Percentiles rank a stretch among this genome's conserved stretches.
Conservation (phyloP, 164 flowering plant genomes). For the Kingdonia uniflora region DNA sequence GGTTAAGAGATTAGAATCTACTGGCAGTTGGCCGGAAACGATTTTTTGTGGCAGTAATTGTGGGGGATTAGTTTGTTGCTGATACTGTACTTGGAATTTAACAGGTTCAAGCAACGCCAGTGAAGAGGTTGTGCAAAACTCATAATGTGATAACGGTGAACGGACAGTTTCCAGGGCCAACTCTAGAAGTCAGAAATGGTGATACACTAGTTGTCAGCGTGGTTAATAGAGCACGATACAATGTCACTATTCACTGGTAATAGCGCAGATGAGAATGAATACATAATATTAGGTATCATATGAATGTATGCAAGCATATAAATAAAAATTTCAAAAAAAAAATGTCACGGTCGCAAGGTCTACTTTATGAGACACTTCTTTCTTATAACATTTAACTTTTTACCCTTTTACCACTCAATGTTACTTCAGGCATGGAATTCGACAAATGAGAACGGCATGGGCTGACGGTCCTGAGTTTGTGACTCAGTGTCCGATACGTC, state of each 20-base stretch:
- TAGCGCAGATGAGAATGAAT: no score
- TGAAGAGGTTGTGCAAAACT: conserved; percentile 95
- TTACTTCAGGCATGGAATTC: conserved; percentile 65
- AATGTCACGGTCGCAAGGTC: no score
- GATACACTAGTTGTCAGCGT: conserved; percentile 68
- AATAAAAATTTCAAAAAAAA: no score
- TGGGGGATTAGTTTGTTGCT: not conserved
- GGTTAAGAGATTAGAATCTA: not conserved
- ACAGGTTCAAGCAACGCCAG: conserved; percentile 72
- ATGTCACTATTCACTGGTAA: conserved; percentile 86
- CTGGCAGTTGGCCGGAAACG: not conserved
- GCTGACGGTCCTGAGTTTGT: conserved; percentile 85
- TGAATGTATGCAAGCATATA: no score
- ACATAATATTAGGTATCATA: no score
- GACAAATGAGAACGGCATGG: conserved; percentile 77
- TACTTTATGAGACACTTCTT: no score
- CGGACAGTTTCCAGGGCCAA: conserved; percentile 78
- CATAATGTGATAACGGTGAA: conserved; percentile 63
- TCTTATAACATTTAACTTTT: no score
- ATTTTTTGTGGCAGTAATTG: not conserved
- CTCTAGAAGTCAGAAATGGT: conserved; percentile 65
- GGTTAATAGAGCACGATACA: conserved; percentile 52
- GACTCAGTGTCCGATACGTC: conserved; percentile 85
- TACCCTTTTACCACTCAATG: no score
- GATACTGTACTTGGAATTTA: not conserved